Evolutionary conservation across 768 basidiomycete species (phyloP).

Genomic region (Serpula lacrymans): DNA sequence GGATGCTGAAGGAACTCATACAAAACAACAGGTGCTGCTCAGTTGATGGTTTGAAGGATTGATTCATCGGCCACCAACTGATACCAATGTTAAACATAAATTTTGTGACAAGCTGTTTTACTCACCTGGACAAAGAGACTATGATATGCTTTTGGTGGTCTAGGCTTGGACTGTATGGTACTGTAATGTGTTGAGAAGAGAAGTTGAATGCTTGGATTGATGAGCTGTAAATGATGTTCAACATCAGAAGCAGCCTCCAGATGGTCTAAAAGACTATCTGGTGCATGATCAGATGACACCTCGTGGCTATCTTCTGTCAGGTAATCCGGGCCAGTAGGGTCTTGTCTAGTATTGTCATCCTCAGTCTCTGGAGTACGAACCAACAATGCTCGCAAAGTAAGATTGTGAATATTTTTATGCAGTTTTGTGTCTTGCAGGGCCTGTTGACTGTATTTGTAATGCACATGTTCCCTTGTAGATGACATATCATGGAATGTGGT

Average conservation of each 20-base stretch:
- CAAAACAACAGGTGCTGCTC: constrained; percentile 9
- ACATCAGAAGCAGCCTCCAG: too few species aligned
- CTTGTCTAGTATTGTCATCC: not conserved
- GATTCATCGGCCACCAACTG: constrained; percentile 21
- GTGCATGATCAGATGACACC: too few species aligned
- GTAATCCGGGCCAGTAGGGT: too few species aligned
- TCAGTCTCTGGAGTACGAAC: not conserved
- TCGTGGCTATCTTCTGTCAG: too few species aligned
- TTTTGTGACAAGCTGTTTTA: not conserved
- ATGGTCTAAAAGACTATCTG: not conserved
- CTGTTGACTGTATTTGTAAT: constrained; percentile 9
- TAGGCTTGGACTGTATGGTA: not conserved
- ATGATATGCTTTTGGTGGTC: not conserved
- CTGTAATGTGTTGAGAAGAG: not conserved
- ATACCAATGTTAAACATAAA: too few species aligned
- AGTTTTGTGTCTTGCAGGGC: constrained; percentile 4
- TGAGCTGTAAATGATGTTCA: not conserved
- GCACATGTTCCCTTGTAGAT: constrained; percentile 1
- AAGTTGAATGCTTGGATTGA: not conserved
- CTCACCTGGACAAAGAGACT: not conserved
- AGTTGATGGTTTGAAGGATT: constrained; percentile 15
- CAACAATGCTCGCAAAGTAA: not conserved
- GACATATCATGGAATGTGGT: constrained; percentile 14
- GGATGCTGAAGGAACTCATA: constrained; percentile 5
- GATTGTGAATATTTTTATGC: not conserved